Percentiles rank a stretch among this genome's conserved stretches.
Evolutionary conservation across 345 rosid species (phyloP).

Genomic region (Excoecaria cochinchinensis): DNA sequence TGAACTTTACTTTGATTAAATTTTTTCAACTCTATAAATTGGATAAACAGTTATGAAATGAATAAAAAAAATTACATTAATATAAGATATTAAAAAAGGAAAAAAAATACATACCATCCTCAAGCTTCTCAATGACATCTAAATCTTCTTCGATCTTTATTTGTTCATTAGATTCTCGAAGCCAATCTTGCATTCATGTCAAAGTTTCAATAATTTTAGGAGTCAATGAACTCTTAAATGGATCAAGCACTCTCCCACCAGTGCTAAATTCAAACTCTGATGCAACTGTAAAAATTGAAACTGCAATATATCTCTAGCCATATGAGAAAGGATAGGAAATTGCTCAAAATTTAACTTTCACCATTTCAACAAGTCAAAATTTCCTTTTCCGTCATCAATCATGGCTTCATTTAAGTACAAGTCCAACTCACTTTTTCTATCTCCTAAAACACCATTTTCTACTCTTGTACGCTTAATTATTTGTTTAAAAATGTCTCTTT

Average conservation of each 20-base stretch:
- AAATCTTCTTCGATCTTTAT: neutral
- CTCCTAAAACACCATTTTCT: too few relatives aligned
- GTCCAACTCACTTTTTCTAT: neutral
- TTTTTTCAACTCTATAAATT: too few relatives aligned
- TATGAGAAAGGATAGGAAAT: conserved; percentile 3
- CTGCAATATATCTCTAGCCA: conserved; percentile 5
- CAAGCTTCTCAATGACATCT: neutral
- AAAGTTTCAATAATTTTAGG: conserved; percentile 9
- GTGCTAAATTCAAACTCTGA: conserved; percentile 8
- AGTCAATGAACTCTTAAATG: neutral
- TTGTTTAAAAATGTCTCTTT: too few relatives aligned
- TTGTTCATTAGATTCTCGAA: neutral
- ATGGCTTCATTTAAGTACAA: neutral
- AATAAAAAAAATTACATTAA: too few relatives aligned
- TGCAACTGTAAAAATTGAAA: neutral
- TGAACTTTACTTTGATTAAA: too few relatives aligned
- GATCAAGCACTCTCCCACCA: neutral
- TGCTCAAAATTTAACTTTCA: neutral
- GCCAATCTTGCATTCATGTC: conserved; percentile 16
- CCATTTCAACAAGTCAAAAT: neutral
- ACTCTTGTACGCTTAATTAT: too few relatives aligned
- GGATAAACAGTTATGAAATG: too few relatives aligned
- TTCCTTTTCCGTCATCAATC: neutral
- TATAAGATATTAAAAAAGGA: neutral
- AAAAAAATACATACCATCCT: neutral